Base-by-base conservation (phyloP, 192 early-diverging fungal genomes). In the Rhizoclosmatium globosum region DNA sequence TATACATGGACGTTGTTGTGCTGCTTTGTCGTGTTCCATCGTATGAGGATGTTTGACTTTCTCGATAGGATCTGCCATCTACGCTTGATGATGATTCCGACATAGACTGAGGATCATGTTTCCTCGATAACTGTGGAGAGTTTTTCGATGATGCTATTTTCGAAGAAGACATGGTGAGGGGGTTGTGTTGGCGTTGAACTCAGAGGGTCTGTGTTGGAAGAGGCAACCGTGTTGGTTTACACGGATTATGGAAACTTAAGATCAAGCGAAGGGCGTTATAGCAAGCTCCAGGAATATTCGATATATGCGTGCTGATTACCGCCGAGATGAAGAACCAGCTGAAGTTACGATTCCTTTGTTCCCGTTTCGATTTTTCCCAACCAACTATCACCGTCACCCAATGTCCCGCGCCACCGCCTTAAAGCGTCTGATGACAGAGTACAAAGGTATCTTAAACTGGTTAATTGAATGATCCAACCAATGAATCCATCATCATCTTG, bases 341-440 rank as follows among this genome's bases (percentile, higher is more conserved):
- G 50, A 53, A 17, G 50, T 53, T 53, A 53, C 50, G 6, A 13
- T 17, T 53, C 50, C 50, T 17, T 53, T 53, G 6, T 7, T 53
- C 17, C 50, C 17, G 50, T 53, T 21, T 4, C n/a, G 43, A 68
- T 17, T 68, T 68, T 68, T 17, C 17, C 17, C 0, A 7, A 17
- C 43, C 15, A 31, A 0, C 13, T 42, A 1, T 68, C 66, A 43
- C 39, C 6, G 2, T 13, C 11, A 42, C 2, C 21, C 1, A 17
- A 76, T 76, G 78, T 61, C 56, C 66, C 19, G 39, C 3, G 43
- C 71, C 13, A 76, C 79, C 3, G 79, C 79, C 7, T 62, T 80
- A 44, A 80, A 75, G 65, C 79, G 79, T 3, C 73, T 80, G 38
- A 80, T 80, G 79, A 80, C 79, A 42, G 79, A 80, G 72, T 80